These are phyloP conservation scores for Ilex paraguariensis DNA, from an alignment of 305 asterid species.

Conservation along the genomic window DNA sequence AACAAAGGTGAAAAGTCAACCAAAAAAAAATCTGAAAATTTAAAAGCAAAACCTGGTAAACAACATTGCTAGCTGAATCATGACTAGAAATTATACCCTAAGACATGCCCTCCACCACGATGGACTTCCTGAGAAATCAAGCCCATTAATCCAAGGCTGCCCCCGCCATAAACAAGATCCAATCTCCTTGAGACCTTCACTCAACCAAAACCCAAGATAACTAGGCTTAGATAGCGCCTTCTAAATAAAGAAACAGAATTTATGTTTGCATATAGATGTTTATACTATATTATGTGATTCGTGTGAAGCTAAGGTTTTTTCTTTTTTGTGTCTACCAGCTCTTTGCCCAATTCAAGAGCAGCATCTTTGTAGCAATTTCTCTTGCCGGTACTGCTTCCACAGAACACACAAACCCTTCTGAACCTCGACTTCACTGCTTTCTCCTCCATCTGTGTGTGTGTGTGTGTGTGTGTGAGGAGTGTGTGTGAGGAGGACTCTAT, in stretches of 20 bases:
- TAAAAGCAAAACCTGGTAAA: background rate
- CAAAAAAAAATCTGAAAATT: background rate
- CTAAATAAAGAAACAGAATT: no score
- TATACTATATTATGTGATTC: no score
- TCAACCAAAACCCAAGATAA: background rate
- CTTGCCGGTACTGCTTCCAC: background rate
- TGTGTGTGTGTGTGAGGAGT: no score
- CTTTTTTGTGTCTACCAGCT: background rate
- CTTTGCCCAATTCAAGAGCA: slow-evolving; percentile 3
- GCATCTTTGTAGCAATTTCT: background rate
- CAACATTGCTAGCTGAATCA: background rate
- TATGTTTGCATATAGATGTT: no score
- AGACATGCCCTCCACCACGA: background rate
- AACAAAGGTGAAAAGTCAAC: background rate
- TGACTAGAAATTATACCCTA: background rate
- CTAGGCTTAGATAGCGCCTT: background rate
- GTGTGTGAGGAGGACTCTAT: background rate
- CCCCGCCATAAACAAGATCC: background rate
- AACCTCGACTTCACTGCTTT: background rate
- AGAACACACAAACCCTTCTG: background rate
- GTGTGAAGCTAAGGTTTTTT: no score
- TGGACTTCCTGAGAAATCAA: slow-evolving; percentile 2
- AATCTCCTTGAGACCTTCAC: background rate
- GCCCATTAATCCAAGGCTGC: background rate
- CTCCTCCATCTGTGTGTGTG: background rate